Evolutionary conservation across 2,329 filamentous ascomycete genomes (phyloP).

Genomic region (Fusarium dimerum): DNA sequence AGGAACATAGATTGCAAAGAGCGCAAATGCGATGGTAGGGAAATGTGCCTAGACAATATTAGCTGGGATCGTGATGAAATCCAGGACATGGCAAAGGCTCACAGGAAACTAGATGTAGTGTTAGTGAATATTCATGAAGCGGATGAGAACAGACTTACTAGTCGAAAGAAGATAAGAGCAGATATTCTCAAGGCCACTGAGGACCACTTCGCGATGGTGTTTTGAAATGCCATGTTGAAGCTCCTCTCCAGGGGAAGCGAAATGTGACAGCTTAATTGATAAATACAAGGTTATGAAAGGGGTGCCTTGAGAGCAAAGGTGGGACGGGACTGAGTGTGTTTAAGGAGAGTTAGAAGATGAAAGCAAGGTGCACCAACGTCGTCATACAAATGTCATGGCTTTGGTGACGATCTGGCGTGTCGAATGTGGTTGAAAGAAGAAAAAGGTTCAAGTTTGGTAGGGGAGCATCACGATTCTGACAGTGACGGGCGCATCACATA

Average conservation of each 20-base stretch:
- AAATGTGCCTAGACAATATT: conserved; percentile 36
- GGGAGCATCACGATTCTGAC: conserved; percentile 2
- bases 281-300: conserved; percentile 6
- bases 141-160: conserved; percentile 30
- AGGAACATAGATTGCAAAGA: conserved; percentile 67
- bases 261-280: conserved; percentile 2
- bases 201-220: conserved; percentile 34
- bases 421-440: neutral
- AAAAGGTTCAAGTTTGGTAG: neutral
- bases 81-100: conserved; percentile 15
- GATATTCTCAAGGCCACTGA: conserved; percentile 40
- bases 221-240: conserved; percentile 34
- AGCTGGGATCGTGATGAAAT: conserved; percentile 12
- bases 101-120: conserved; percentile 37
- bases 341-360: conserved; percentile 25
- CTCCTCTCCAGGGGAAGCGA: conserved; percentile 9
- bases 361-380: conserved; percentile 3
- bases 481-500: conserved; percentile 1
- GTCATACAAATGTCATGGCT: conserved; percentile 13
- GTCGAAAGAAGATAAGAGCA: conserved; percentile 39
- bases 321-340: conserved; percentile 1
- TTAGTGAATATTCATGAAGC: conserved; percentile 10
- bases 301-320: conserved; percentile 1
- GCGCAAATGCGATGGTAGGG: conserved; percentile 58
- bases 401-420: neutral